These are phyloP conservation scores for Keithomyces neogunnii DNA, from an alignment of 2,329 filamentous ascomycete genomes.

Conservation along the genomic window DNA sequence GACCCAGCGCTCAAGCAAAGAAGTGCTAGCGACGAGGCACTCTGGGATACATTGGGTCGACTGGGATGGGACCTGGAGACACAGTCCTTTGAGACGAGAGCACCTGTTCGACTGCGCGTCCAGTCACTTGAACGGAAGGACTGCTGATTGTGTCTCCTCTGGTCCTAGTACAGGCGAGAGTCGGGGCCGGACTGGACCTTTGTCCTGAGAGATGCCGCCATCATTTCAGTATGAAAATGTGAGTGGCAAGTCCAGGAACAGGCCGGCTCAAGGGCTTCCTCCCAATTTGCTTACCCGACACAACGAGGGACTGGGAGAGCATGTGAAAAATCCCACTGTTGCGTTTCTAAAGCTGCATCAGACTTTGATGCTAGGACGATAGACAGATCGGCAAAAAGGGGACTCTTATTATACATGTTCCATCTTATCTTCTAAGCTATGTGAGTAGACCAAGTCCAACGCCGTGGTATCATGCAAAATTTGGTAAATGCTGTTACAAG, in stretches of 20 bases:
- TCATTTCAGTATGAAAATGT: too few species aligned
- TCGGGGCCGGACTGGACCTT: neutral
- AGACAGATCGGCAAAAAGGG: too few species aligned
- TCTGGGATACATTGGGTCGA: slow-evolving; percentile 20
- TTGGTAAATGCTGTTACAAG: slow-evolving; percentile 2
- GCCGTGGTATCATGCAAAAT: slow-evolving; percentile 17
- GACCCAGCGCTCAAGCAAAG: neutral
- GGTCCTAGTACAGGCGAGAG: too few species aligned
- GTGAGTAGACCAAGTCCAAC: slow-evolving; percentile 9
- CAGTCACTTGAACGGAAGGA: slow-evolving; percentile 17
- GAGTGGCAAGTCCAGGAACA: too few species aligned
- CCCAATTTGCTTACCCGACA: too few species aligned
- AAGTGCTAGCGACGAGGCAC: slow-evolving; percentile 8
- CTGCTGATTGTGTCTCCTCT: slow-evolving; percentile 7
- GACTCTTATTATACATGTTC: too few species aligned
- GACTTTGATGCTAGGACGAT: too few species aligned
- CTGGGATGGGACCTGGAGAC: slow-evolving; percentile 27
- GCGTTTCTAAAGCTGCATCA: too few species aligned
- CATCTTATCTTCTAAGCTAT: neutral
- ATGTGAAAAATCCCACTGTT: too few species aligned
- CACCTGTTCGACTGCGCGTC: slow-evolving; percentile 23
- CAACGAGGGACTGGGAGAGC: too few species aligned
- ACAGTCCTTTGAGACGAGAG: slow-evolving; percentile 27
- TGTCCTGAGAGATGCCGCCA: neutral
- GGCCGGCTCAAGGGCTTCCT: too few species aligned